phyloP scores from a whole-genome alignment of 441 rosid species.

The Croton laevigatus region DNA sequence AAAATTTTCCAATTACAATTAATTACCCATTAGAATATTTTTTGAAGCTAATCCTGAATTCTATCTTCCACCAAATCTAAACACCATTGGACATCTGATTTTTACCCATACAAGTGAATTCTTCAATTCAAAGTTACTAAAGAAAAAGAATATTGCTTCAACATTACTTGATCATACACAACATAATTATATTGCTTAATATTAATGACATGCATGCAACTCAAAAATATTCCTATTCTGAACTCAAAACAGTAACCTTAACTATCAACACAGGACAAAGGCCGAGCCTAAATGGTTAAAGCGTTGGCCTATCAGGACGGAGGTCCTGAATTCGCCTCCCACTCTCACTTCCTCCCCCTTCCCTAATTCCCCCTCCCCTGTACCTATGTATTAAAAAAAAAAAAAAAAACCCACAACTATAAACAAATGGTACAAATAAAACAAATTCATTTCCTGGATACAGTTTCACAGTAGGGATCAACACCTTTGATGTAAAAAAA shows the following conservation, averaged over 20 bases:
- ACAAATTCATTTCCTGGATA: not conserved
- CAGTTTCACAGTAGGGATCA: not conserved
- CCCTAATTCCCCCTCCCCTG: too few relatives aligned
- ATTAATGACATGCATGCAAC: not conserved
- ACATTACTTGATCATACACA: not conserved
- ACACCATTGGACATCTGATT: not conserved
- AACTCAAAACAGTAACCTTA: not conserved
- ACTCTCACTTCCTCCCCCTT: too few relatives aligned
- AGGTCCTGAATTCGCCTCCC: too few relatives aligned
- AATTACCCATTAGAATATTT: constrained; percentile 23
- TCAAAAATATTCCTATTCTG: not conserved
- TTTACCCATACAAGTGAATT: not conserved
- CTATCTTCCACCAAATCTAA: constrained; percentile 21
- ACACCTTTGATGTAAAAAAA: not conserved
- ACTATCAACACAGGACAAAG: too few relatives aligned
- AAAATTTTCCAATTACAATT: constrained; percentile 6
- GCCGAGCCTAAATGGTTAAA: too few relatives aligned
- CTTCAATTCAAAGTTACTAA: not conserved
- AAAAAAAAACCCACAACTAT: too few relatives aligned
- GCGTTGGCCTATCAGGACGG: too few relatives aligned
- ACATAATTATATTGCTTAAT: not conserved
- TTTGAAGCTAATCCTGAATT: constrained; percentile 25
- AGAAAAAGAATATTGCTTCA: constrained; percentile 4
- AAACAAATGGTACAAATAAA: not conserved
- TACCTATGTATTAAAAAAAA: too few relatives aligned